Percentiles rank a stretch among this genome's conserved stretches.
phyloP scores from a whole-genome alignment of 768 basidiomycete species.

The Boletales sp. region DNA sequence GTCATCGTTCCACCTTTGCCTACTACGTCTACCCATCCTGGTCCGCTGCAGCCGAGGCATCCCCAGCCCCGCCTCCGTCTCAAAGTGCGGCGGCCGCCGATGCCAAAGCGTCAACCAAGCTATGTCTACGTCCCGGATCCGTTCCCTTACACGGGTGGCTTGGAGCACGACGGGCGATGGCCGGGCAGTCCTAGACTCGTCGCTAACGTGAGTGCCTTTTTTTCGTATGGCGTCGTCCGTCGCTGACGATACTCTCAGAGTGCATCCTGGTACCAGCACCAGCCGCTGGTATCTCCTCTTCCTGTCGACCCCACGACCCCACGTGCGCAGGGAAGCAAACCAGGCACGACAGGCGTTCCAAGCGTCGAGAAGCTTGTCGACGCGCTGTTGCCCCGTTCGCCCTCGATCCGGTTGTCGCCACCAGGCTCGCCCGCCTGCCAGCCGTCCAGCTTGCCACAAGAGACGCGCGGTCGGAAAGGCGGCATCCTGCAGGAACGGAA shows the following conservation, averaged over 20 bases:
- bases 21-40: neutral
- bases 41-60: neutral
- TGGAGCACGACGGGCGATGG: conserved; percentile 9
- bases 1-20: conserved; percentile 31
- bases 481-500: neutral
- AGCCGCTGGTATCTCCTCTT: conserved; percentile 10
- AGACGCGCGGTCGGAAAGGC: neutral
- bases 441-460: neutral
- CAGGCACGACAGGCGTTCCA: neutral
- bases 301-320: neutral
- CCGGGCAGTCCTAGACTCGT: conserved; percentile 12
- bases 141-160: neutral
- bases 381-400: conserved; percentile 9
- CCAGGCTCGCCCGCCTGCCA: conserved; percentile 11
- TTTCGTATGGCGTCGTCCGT: neutral
- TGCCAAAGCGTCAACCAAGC: conserved; percentile 22
- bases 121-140: conserved; percentile 10
- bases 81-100: conserved; percentile 24
- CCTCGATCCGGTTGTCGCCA: conserved; percentile 19
- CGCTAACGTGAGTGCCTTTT: conserved; percentile 10
- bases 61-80: conserved; percentile 22
- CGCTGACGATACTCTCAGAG: conserved; percentile 1
- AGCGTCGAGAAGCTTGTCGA: conserved; percentile 15
- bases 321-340: neutral
- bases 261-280: conserved; percentile 12